These are phyloP conservation scores for Malassezia sp. DNA, from an alignment of 1,284 basidiomycete genomes.

Conservation along the genomic window DNA sequence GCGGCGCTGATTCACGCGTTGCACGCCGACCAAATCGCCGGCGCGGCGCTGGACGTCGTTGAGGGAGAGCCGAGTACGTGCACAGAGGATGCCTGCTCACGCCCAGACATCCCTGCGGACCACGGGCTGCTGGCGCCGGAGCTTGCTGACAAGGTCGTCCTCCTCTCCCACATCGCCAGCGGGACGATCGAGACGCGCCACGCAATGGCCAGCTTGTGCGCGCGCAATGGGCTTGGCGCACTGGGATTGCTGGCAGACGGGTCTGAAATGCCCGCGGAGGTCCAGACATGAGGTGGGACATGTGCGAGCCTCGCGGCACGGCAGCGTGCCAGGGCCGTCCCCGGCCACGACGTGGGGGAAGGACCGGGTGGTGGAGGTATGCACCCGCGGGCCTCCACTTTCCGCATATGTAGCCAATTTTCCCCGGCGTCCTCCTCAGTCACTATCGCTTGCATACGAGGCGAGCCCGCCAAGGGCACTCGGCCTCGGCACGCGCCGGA, in stretches of 20 bases:
- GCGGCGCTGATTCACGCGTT: constrained; percentile 73
- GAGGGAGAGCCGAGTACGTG: constrained; percentile 81
- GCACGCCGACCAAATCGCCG: constrained; percentile 66
- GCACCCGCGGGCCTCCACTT: too few species aligned
- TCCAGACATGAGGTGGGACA: constrained; percentile 4
- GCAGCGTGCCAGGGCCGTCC: too few species aligned
- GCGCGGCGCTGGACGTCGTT: constrained; percentile 83
- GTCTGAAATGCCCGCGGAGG: constrained; percentile 26
- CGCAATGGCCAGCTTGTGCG: constrained; percentile 58
- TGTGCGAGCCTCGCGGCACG: too few species aligned
- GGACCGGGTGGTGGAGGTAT: too few species aligned
- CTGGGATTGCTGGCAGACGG: constrained; percentile 22
- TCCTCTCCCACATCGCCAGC: constrained; percentile 81
- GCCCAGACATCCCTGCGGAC: constrained; percentile 57
- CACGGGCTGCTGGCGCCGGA: constrained; percentile 59
- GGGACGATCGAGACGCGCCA: constrained; percentile 72
- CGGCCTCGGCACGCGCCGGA: constrained; percentile 14
- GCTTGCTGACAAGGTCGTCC: constrained; percentile 54
- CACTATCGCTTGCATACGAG: constrained; percentile 39
- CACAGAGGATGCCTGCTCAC: too few species aligned
- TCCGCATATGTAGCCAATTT: too few species aligned
- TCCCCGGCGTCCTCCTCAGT: constrained; percentile 6
- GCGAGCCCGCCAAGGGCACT: constrained; percentile 28
- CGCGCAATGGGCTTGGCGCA: constrained; percentile 28
- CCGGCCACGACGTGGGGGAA: too few species aligned